These are phyloP conservation scores for Iberis pinnata DNA, from an alignment of 345 rosid genomes.

Conservation along the genomic window DNA sequence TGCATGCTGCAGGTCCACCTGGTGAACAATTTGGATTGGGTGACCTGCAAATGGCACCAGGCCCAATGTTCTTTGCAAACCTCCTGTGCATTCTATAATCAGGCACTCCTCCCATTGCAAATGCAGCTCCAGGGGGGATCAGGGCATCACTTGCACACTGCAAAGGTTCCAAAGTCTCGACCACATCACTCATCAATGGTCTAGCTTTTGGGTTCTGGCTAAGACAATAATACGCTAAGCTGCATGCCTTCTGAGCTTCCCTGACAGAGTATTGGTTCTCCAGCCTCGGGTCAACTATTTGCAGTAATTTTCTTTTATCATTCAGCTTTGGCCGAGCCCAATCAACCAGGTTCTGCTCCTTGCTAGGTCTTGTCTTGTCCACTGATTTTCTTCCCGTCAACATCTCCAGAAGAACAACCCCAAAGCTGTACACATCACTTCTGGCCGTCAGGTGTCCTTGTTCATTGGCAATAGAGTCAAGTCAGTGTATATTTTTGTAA, in stretches of 20 bases:
- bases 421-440: conserved; percentile 94
- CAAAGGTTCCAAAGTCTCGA: conserved; percentile 85
- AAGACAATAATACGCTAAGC: conserved; percentile 86
- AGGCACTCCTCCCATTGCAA: conserved; percentile 68
- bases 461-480: conserved; percentile 22
- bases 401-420: conserved; percentile 91
- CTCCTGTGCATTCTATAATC: conserved; percentile 54
- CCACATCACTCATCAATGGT: conserved; percentile 94
- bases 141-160: conserved; percentile 49
- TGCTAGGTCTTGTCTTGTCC: conserved; percentile 91
- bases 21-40: conserved; percentile 73
- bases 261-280: conserved; percentile 80
- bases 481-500: conserved; percentile 17
- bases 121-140: conserved; percentile 37
- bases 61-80: conserved; percentile 62
- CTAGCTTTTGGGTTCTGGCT: conserved; percentile 98
- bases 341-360: conserved; percentile 91
- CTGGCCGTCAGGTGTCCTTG: conserved; percentile 93
- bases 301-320: conserved; percentile 81
- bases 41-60: conserved; percentile 69
- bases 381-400: conserved; percentile 88
- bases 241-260: conserved; percentile 95
- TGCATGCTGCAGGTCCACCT: conserved; percentile 66
- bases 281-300: conserved; percentile 84
- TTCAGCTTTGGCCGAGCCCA: conserved; percentile 98